Evolutionary conservation across 1,284 basidiomycete species (phyloP), one percentile per base, ranked within the genome.

Genomic region (Irpex sp.): DNA sequence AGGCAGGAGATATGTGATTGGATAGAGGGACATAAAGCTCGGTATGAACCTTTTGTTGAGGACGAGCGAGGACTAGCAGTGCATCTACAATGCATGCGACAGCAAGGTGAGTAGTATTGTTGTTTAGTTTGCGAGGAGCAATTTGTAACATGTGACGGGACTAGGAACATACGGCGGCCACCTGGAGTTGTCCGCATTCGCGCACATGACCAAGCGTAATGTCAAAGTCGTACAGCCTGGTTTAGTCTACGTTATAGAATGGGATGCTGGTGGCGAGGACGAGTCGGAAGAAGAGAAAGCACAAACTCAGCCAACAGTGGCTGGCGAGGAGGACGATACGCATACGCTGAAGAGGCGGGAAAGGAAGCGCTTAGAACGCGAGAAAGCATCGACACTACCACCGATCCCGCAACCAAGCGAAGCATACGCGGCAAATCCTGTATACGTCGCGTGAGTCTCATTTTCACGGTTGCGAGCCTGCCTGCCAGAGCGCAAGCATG

Each of bases 141-240:
- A 49, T 66, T 59, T 40, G 62, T 62, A 40, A 52, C 63, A 62
- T 60, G 55, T 19, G 60, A 60, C 59, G 49, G 73, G 64, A 52
- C 26, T 72, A 87, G 93, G 89, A 34, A 95, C 93, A 0, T 97
- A 96, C 68, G 95, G 93, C 48, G 94, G 94, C 0, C 93, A 97
- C 75, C 83, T 97, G 69, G 95, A 97, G 74, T 82, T 97, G 7
- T 91, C 91, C 13, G 94, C 94, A 0, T 97, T 96, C 73, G 89
- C 95, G 2, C 92, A 95, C 68, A 84, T 94, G 78, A 83, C 83
- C 62, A 80, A 81, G 58, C 83, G 90, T 52, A 85, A 93, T 70
- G 91, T 97, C 74, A 96, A 96, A 77, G 93, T 97, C 64, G 86
- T 96, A 60, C 94, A 97, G 71, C 94, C 95, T 0, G 93, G 92